Percentiles rank a stretch among this genome's conserved stretches.
phyloP scores from a whole-genome alignment of 768 basidiomycete species.

The Trametes punicea region DNA sequence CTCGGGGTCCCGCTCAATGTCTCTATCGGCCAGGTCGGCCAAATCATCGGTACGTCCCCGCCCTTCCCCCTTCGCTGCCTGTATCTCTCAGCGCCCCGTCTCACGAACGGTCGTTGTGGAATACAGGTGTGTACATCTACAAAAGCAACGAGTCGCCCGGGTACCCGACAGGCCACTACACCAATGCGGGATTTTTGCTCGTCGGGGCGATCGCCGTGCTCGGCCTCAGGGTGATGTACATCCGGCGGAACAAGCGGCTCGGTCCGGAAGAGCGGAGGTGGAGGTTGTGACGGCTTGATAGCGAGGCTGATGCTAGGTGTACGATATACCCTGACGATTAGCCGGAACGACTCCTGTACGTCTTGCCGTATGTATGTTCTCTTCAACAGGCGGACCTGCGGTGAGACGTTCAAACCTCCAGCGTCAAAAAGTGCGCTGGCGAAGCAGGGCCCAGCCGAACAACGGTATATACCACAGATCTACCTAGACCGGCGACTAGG shows the following conservation, averaged over 20 bases:
- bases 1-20: constrained; percentile 34
- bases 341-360: too few relatives aligned
- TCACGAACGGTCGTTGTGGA: too few relatives aligned
- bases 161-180: constrained; percentile 36
- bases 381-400: too few relatives aligned
- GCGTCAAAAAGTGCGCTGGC: too few relatives aligned
- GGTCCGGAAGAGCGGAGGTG: constrained; percentile 15
- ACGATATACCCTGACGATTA: not conserved
- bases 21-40: constrained; percentile 35
- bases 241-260: constrained; percentile 16
- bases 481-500: too few relatives aligned
- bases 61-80: not conserved
- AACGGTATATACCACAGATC: too few relatives aligned
- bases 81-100: too few relatives aligned
- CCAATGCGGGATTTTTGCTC: constrained; percentile 32
- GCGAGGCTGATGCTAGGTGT: not conserved
- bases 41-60: constrained; percentile 30
- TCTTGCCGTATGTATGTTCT: too few relatives aligned
- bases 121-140: constrained; percentile 29
- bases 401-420: too few relatives aligned
- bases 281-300: constrained; percentile 9
- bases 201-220: constrained; percentile 21
- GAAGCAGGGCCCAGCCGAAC: too few relatives aligned
- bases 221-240: constrained; percentile 18
- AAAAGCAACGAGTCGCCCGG: constrained; percentile 30